phyloP scores from a whole-genome alignment of 2,329 filamentous ascomycete species.

The Coniella vitis region DNA sequence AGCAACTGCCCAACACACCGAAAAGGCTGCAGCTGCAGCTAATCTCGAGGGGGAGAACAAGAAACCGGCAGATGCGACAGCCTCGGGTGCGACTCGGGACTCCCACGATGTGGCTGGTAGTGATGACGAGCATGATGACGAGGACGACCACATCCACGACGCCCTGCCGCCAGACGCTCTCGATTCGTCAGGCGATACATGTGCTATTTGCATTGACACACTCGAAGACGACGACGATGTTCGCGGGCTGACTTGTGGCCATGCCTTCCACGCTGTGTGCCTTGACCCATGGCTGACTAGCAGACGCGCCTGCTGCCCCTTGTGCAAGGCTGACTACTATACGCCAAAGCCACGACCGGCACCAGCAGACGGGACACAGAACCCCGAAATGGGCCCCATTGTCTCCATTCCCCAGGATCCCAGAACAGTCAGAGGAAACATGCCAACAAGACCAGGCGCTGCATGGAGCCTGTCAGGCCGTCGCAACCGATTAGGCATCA shows the following conservation, averaged over 20 bases:
- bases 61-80: constrained; percentile 13
- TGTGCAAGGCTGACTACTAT: constrained; percentile 98
- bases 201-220: constrained; percentile 91
- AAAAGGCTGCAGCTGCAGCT: constrained; percentile 3
- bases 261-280: constrained; percentile 94
- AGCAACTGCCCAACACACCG: constrained; percentile 9
- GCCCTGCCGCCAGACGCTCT: constrained; percentile 77
- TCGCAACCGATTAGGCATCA: constrained; percentile 16
- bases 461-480: constrained; percentile 33
- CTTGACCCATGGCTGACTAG: constrained; percentile 96
- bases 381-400: constrained; percentile 25
- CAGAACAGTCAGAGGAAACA: constrained; percentile 37
- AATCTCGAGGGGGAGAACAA: background rate
- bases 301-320: constrained; percentile 86
- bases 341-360: constrained; percentile 76
- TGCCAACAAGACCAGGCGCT: constrained; percentile 35
- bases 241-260: constrained; percentile 89
- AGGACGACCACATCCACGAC: constrained; percentile 76
- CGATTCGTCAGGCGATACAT: constrained; percentile 79
- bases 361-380: constrained; percentile 34
- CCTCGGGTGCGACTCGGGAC: constrained; percentile 9
- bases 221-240: constrained; percentile 95
- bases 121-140: constrained; percentile 49
- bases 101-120: constrained; percentile 9
- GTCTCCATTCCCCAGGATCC: constrained; percentile 22